Evolutionary conservation across 148 eudicot genomes (phyloP).

Genomic region (Rheum nobile): DNA sequence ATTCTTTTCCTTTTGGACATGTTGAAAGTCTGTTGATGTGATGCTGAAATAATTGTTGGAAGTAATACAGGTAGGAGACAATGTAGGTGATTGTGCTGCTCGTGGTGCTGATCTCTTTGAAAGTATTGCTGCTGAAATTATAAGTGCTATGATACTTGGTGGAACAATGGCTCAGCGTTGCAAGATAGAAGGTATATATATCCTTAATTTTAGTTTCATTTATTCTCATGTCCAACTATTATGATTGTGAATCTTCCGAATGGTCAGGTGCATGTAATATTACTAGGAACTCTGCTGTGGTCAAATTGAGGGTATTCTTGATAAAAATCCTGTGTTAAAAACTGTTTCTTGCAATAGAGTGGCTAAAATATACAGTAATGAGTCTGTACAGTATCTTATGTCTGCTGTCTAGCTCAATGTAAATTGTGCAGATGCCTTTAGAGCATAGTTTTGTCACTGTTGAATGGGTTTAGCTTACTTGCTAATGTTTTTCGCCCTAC

Average conservation of each 20-base stretch:
- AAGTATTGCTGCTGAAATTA: slow-evolving; percentile 99
- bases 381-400: background rate
- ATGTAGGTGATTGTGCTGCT: slow-evolving; percentile 99
- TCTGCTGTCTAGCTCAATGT: background rate
- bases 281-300: background rate
- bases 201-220: background rate
- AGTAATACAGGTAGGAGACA: slow-evolving; percentile 81
- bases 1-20: background rate
- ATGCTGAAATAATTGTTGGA: slow-evolving; percentile 2
- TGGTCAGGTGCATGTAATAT: background rate
- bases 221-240: background rate
- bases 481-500: background rate
- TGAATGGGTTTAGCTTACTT: background rate
- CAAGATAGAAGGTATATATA: slow-evolving; percentile 71
- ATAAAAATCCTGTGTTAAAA: background rate
- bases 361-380: background rate
- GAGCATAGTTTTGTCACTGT: background rate
- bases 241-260: background rate
- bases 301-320: background rate
- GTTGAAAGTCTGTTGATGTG: background rate
- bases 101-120: slow-evolving; percentile 99
- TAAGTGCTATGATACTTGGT: slow-evolving; percentile 98
- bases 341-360: background rate
- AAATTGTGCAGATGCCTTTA: background rate
- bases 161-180: slow-evolving; percentile 96